Evolutionary conservation across 108 stramenopile genomes (phyloP), one percentile per base, ranked within the genome.

Genomic region (Conticribra guillardii): DNA sequence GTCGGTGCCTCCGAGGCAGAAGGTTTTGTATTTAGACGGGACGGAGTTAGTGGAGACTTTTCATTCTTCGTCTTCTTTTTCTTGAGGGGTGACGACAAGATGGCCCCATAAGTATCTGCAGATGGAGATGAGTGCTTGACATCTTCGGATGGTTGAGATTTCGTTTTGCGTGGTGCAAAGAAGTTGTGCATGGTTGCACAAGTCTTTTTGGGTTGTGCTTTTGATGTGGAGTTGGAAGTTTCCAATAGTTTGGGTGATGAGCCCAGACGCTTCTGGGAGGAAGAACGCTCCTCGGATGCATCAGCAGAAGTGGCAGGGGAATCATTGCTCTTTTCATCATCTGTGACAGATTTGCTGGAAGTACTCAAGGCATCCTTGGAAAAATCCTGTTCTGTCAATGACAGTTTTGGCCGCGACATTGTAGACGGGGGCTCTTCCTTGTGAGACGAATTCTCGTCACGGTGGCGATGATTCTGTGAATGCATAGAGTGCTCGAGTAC

Each of bases 71-170:
- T 19, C 18, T n/a, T 31, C 23, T 17, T 71, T 61, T 30, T 69
- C 56, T 37, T 24, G 18, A 34, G 46, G 54, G 21, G 67, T 55
- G 67, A 67, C 1, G 31, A n/a, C 31, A 54, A 54, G 4, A 3
- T 31, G 4, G 56, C 30, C 8, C 56, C 56, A 31, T 27, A 57
- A 5, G 63, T 51, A 17, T 33, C 30, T 18, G 17, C 21, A 21
- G 17, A 0, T 18, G 3, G n/a, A 1, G 60, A 44, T 44, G 41
- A 34, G 4, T 18, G 16, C 18, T 51, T 51, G 5, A 27, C 16
- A 5, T 23, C 27, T 22, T 7, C 3, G 15, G 53, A 26, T 22
- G n/a, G n/a, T n/a, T n/a, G n/a, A n/a, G 2, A 3, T 27, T 54
- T 54, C 21, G 53, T 26, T 26, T 22, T 54, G 56, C 17, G 31